A percentile compares a stretch with the other conserved stretches of the same genome.
phyloP scores from a whole-genome alignment of 2,329 filamentous ascomycete species.

The Stylonectria norvegica region DNA sequence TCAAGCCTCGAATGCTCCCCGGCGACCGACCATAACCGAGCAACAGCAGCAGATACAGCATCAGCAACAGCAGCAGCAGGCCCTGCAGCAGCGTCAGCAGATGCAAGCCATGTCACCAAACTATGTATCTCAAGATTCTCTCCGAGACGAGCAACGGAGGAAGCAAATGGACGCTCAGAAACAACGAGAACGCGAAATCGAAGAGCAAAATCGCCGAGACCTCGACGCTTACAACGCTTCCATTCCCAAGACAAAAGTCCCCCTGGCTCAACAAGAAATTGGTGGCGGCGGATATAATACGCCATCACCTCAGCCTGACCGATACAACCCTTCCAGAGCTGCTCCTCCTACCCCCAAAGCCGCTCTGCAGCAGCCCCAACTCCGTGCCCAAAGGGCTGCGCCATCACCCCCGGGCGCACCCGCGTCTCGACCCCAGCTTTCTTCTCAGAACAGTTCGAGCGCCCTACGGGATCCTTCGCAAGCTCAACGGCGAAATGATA shows the following conservation, averaged over 20 bases:
- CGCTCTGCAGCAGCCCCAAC: constrained; percentile 50
- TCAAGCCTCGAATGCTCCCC: constrained; percentile 37
- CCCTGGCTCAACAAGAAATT: constrained; percentile 85
- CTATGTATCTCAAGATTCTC: constrained; percentile 49
- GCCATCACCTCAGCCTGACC: constrained; percentile 48
- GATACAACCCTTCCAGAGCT: constrained; percentile 82
- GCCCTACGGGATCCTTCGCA: constrained; percentile 43
- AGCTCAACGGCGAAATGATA: constrained; percentile 41
- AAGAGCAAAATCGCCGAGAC: constrained; percentile 69
- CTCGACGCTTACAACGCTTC: constrained; percentile 87
- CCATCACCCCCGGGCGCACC: constrained; percentile 58
- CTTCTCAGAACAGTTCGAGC: constrained; percentile 49
- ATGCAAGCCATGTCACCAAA: constrained; percentile 55
- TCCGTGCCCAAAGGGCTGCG: constrained; percentile 74
- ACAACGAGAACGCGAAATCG: constrained; percentile 50
- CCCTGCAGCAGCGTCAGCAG: constrained; percentile 56
- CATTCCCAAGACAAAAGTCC: constrained; percentile 74
- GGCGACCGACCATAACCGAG: constrained; percentile 45
- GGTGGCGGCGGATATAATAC: constrained; percentile 50
- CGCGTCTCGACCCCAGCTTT: constrained; percentile 43
- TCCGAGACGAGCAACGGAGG: constrained; percentile 57
- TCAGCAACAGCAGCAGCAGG: constrained; percentile 48
- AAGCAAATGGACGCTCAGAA: constrained; percentile 60
- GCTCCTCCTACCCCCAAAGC: constrained; percentile 75
- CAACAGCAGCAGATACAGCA: constrained; percentile 20